These are phyloP conservation scores for Aspergillus phoenicis DNA, from an alignment of 2,329 filamentous ascomycete genomes.

Conservation along the genomic window DNA sequence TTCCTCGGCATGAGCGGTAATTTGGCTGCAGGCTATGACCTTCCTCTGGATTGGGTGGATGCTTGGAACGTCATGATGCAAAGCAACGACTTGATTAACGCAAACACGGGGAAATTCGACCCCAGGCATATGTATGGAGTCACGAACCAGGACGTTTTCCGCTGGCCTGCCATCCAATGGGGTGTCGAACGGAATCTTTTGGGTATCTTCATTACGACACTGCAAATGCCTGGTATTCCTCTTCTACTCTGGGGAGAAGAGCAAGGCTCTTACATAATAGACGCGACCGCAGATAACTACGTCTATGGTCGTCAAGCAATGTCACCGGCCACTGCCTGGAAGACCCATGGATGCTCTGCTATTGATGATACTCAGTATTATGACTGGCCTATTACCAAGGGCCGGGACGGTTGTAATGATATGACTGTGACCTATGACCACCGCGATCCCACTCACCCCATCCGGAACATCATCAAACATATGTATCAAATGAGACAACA, in stretches of 20 bases:
- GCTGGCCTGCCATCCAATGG: conserved; percentile 62
- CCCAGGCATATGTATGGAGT: conserved; percentile 66
- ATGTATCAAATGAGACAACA: conserved; percentile 63
- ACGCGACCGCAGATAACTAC: conserved; percentile 66
- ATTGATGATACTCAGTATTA: conserved; percentile 60
- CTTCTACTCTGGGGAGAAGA: conserved; percentile 67
- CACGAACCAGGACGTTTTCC: conserved; percentile 68
- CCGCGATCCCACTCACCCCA: conserved; percentile 62
- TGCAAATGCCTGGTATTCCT: conserved; percentile 64
- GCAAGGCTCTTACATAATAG: conserved; percentile 65
- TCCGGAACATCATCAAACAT: conserved; percentile 63
- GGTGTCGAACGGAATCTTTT: conserved; percentile 61
- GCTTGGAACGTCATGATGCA: conserved; percentile 60
- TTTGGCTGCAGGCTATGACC: conserved; percentile 56
- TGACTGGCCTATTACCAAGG: conserved; percentile 59
- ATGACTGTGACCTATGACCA: conserved; percentile 62
- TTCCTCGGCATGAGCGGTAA: conserved; percentile 64
- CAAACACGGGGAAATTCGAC: conserved; percentile 63
- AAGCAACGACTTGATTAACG: conserved; percentile 63
- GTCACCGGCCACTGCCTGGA: conserved; percentile 64
- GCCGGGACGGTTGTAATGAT: conserved; percentile 59
- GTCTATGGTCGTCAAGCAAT: conserved; percentile 67
- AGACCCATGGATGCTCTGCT: conserved; percentile 65
- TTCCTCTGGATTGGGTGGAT: conserved; percentile 57
- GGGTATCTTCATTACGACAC: conserved; percentile 60